These are phyloP conservation scores for Hypoxylon sp. DNA, from an alignment of 2,329 filamentous ascomycete genomes.

Conservation along the genomic window DNA sequence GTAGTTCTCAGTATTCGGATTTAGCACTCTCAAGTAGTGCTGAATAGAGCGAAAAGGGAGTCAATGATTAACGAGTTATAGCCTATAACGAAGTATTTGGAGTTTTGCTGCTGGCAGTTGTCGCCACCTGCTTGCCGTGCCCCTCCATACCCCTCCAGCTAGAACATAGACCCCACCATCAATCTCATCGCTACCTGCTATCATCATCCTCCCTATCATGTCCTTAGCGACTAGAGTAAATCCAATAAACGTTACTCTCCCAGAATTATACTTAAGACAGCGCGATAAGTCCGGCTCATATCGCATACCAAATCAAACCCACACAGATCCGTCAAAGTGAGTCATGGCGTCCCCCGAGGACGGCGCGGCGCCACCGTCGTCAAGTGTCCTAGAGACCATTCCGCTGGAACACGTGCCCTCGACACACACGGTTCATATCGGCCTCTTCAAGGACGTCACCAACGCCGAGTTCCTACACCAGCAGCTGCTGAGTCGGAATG, in stretches of 20 bases:
- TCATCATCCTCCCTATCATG: conserved; percentile 8
- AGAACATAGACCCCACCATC: conserved; percentile 29
- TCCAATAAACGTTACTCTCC: neutral
- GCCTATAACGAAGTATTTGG: neutral
- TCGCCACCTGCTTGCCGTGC: conserved; percentile 42
- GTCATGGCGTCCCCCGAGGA: conserved; percentile 29
- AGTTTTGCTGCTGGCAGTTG: conserved; percentile 33
- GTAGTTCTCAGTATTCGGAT: neutral
- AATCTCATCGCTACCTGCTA: conserved; percentile 5
- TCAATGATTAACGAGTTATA: neutral
- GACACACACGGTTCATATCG: conserved; percentile 77
- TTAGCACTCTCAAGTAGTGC: neutral
- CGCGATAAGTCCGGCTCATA: neutral
- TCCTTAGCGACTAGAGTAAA: neutral
- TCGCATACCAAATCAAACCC: neutral
- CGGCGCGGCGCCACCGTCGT: conserved; percentile 2
- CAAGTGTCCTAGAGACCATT: conserved; percentile 71
- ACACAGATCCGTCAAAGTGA: neutral
- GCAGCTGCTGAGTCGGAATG: conserved; percentile 87
- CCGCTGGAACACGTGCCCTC: conserved; percentile 81
- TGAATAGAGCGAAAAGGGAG: neutral
- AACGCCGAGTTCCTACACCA: conserved; percentile 85
- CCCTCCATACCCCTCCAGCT: conserved; percentile 44
- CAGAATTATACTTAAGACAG: neutral
- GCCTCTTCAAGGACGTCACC: conserved; percentile 80